A percentile compares a stretch with the other conserved stretches of the same genome.
Evolutionary conservation across 2,329 filamentous ascomycete genomes (phyloP).

Genomic region (Monilinia vaccinii-corymbosi): DNA sequence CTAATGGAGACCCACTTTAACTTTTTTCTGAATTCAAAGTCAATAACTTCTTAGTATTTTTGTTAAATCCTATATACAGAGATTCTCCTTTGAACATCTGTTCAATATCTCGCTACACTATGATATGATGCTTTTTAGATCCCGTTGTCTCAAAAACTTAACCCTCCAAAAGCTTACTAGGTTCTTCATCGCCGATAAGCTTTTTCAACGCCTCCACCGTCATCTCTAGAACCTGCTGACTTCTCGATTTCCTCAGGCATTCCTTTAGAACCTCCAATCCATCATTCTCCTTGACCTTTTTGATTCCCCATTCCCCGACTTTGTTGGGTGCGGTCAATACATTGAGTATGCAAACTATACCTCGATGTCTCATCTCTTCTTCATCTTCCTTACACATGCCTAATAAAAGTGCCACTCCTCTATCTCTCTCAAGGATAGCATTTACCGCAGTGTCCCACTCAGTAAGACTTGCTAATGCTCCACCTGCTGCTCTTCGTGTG

Average conservation of each 20-base stretch:
- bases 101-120: neutral
- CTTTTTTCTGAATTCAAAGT: too few relatives aligned
- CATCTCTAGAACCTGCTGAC: conserved; percentile 60
- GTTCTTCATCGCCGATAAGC: conserved; percentile 18
- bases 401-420: conserved; percentile 72
- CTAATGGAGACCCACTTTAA: too few relatives aligned
- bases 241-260: conserved; percentile 59
- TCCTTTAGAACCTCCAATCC: conserved; percentile 62
- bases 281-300: conserved; percentile 50
- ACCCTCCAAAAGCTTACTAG: neutral
- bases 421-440: conserved; percentile 59
- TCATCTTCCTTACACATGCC: conserved; percentile 65
- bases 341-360: conserved; percentile 67
- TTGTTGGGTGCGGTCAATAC: conserved; percentile 59
- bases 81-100: too few relatives aligned
- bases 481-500: conserved; percentile 76
- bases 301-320: conserved; percentile 49
- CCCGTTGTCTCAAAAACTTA: neutral
- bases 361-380: conserved; percentile 61
- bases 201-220: conserved; percentile 64
- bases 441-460: conserved; percentile 66
- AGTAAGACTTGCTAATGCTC: conserved; percentile 77
- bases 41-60: too few relatives aligned
- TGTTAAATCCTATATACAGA: too few relatives aligned
- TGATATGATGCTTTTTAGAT: neutral